Percentiles rank a stretch among this genome's conserved stretches.
phyloP scores from a whole-genome alignment of 805 yeast species.

The Ogataea pignaliae region DNA sequence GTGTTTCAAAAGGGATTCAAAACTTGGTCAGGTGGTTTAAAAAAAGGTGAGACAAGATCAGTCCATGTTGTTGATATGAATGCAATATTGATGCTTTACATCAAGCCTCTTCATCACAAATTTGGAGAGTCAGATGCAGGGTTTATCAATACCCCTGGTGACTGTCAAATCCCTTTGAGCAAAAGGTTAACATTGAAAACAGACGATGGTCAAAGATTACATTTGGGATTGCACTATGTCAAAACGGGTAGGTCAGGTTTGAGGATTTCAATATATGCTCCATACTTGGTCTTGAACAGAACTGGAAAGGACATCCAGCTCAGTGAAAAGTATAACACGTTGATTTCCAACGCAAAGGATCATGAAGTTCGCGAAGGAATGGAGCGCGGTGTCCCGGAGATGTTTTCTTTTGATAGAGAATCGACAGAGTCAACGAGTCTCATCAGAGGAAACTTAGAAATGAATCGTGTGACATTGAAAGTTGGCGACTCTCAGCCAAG shows the following conservation, averaged over 20 bases:
- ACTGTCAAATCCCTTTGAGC: constrained; percentile 22
- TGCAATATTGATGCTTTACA: constrained; percentile 66
- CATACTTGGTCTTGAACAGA: constrained; percentile 77
- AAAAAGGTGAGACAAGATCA: constrained; percentile 62
- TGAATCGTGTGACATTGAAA: constrained; percentile 61
- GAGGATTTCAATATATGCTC: constrained; percentile 70
- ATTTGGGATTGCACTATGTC: constrained; percentile 61
- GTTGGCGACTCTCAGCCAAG: constrained; percentile 73
- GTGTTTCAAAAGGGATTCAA: constrained; percentile 71
- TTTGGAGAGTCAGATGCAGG: constrained; percentile 69
- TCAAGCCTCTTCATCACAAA: constrained; percentile 58
- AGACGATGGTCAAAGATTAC: constrained; percentile 63
- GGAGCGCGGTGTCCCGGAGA: constrained; percentile 49
- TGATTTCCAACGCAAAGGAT: constrained; percentile 38
- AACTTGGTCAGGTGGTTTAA: constrained; percentile 61
- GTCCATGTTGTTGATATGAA: constrained; percentile 78
- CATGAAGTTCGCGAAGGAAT: constrained; percentile 14
- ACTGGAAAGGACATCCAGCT: constrained; percentile 65
- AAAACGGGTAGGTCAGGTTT: constrained; percentile 51
- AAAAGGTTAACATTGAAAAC: constrained; percentile 48
- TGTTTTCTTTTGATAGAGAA: constrained; percentile 78
- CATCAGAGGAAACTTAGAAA: constrained; percentile 34
- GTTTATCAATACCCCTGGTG: constrained; percentile 54
- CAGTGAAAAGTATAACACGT: constrained; percentile 50
- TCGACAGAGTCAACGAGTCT: constrained; percentile 31